Percentiles rank a stretch among this genome's conserved stretches.
Evolutionary conservation across 2,329 filamentous ascomycete species (phyloP).

Genomic region (Emergomyces orientalis): DNA sequence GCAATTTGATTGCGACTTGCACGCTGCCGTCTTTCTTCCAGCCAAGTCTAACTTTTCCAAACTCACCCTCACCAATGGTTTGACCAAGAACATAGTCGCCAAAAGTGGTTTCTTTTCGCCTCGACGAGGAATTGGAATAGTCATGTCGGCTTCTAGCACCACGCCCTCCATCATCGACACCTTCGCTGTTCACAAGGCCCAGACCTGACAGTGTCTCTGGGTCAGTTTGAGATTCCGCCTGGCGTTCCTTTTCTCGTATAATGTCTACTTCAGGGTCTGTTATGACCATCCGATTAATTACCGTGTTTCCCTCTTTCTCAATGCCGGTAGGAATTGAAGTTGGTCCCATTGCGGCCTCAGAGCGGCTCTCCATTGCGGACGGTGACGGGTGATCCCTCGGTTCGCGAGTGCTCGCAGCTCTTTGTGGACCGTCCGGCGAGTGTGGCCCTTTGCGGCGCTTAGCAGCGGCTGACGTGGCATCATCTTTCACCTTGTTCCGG

Average conservation of each 20-base stretch:
- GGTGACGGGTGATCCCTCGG: conserved; percentile 29
- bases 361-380: conserved; percentile 24
- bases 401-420: conserved; percentile 35
- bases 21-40: conserved; percentile 95
- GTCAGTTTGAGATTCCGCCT: conserved; percentile 48
- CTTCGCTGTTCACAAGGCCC: conserved; percentile 42
- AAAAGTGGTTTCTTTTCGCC: conserved; percentile 73
- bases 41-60: conserved; percentile 95
- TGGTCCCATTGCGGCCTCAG: conserved; percentile 41
- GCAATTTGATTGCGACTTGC: conserved; percentile 95
- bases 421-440: conserved; percentile 39
- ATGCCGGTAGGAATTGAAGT: conserved; percentile 51
- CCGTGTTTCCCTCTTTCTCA: conserved; percentile 67
- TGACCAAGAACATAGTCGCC: conserved; percentile 93
- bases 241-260: conserved; percentile 60
- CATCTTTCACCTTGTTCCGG: conserved; percentile 36
- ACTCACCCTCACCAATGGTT: conserved; percentile 94
- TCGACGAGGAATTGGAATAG: conserved; percentile 42
- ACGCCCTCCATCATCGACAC: conserved; percentile 36
- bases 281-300: conserved; percentile 66
- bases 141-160: conserved; percentile 44
- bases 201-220: conserved; percentile 41
- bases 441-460: conserved; percentile 41
- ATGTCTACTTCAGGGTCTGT: conserved; percentile 67
- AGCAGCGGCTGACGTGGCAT: conserved; percentile 28